A percentile compares a stretch with the other conserved stretches of the same genome.
These are phyloP conservation scores for Nicotiana otophora DNA, from an alignment of 257 asterid species.

Conservation along the genomic window DNA sequence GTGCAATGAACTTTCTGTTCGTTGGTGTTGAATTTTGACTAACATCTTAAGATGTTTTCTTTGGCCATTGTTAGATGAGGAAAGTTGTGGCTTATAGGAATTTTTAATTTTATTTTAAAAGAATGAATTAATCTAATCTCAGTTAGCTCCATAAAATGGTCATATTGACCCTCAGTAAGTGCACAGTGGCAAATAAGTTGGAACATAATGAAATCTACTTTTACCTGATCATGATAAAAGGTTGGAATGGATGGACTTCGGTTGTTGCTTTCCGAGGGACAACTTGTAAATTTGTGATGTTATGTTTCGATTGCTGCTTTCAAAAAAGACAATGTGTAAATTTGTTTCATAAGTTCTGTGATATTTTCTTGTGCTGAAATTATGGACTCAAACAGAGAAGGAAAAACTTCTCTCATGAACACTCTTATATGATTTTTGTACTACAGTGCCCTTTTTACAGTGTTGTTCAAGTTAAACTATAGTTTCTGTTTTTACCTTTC, in stretches of 20 bases:
- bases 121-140: neutral
- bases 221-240: neutral
- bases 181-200: neutral
- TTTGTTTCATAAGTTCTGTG: neutral
- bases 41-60: neutral
- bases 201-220: neutral
- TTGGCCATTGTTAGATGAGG: neutral
- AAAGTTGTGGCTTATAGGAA: neutral
- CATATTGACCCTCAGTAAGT: neutral
- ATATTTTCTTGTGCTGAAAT: neutral
- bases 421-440: neutral
- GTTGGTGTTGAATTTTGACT: neutral
- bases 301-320: neutral
- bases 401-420: neutral
- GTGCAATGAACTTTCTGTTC: neutral
- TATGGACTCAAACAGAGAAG: neutral
- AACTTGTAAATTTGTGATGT: neutral
- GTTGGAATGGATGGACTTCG: neutral
- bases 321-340: neutral
- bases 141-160: neutral
- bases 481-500: neutral
- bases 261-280: neutral
- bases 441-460: neutral
- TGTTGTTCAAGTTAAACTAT: neutral
- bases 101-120: neutral